Base-by-base conservation (phyloP, 305 asterid species). In the Galium porrigens region DNA sequence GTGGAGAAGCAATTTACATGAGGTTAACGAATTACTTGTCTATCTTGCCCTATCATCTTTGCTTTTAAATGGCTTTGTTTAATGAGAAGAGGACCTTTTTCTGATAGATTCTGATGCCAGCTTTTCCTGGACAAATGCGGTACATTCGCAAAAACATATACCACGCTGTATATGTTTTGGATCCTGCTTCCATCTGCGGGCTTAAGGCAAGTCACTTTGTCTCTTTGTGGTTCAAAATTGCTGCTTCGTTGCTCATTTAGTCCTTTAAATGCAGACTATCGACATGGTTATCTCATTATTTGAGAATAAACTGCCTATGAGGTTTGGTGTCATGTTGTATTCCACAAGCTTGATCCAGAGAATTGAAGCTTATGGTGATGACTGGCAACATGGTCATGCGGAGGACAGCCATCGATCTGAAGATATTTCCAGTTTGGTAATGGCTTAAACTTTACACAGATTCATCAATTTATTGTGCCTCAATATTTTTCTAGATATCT, bases 111-210 rank as follows among this genome's bases (percentile, higher is more conserved):
- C 74, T 94, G 86, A 94, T 94, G 99, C 99, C 97, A 53, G 99
- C 86, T 81, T 94, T 74, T 81, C 99, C 97, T 77, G 99, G 97
- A 68, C 99, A 94, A 87, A 60, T 89, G 73, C 96, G 96, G 39
- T 87, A 94, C 81, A 89, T 94, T 72, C 97, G 97, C 63, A 94
- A 94, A 76, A 94, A 94, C 74, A 77, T 94, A 73, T 94, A 84
- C 82, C 95, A 94, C 71, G 95, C 99, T 41, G 99, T 87, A 76
- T 87, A 81, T 72, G 80, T 94, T 73, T 74, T 89, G 72, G 99
- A 94, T 78, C 99, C 99, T 67, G 85, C 94, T 61, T 87, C 97
- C 72, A 73, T 69, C 68, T 80, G 90, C 78, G 99, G 97, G 73
- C 89, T 85, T 66, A 94, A 87, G 97, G 97, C 82, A 83, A 80